Evolutionary conservation across 164 flowering plant genomes (phyloP), one percentile per base, ranked within the genome.

Genomic region (Cinnamomum micranthum): DNA sequence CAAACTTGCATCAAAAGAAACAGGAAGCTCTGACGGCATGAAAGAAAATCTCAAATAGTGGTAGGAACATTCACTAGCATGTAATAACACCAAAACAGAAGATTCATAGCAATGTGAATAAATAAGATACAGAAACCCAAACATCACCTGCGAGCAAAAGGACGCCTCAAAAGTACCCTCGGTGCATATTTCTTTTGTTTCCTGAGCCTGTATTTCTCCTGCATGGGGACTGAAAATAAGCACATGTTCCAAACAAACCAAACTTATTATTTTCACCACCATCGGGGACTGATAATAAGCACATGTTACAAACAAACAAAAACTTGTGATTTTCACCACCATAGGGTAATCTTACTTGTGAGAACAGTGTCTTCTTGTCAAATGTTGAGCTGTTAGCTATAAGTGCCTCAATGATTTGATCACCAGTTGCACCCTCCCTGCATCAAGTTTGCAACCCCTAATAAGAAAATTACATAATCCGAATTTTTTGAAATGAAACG

Each of bases 111-210:
- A 41, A 74, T 31, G 41, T 11, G 13, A 35, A 58, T n/a, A 33
- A 68, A 6, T n/a, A 65, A 23, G 75, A 73, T 17, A 35, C n/a
- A 12, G 17, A 76, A 33, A 66, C 24, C 10, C 35, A 72, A 33
- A 67, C 2, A 17, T 62, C 74, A 93, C 99, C 99, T 92, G 76
- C 97, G 86, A 71, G 94, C 74, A 83, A 88, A 87, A 73, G 99
- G 99, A 41, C 97, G 96, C 81, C 99, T 87, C 77, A 95, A 17
- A 71, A 95, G 91, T 69, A 95, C 91, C 82, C 76, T 88, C 13
- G 99, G 99, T 22, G 98, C 97, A 89, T 93, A 93, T 81, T 95
- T 93, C 87, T 95, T 95, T 83, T 92, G 98, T 73, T 95, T 95
- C 71, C 79, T 91, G 25, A 90, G 82, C 83, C 84, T 87, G 75